A percentile compares a stretch with the other conserved stretches of the same genome.
phyloP scores from a whole-genome alignment of 441 rosid genomes.

The Populus hybrid region DNA sequence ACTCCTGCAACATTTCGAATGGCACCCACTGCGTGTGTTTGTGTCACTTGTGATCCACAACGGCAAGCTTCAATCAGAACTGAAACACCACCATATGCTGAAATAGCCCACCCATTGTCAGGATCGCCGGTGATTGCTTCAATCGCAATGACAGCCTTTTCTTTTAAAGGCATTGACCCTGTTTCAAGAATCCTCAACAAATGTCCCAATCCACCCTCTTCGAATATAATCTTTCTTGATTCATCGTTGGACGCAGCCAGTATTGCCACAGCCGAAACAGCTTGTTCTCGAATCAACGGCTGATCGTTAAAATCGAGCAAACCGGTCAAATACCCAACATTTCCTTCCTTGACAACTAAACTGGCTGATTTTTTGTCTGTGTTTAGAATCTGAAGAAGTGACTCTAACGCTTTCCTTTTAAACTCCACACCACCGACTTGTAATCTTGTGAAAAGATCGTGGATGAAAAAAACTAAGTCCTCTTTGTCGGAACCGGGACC shows the following conservation, averaged over 20 bases:
- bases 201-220: slow-evolving; percentile 73
- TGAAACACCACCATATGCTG: slow-evolving; percentile 62
- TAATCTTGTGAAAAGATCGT: slow-evolving; percentile 68
- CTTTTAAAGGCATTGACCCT: slow-evolving; percentile 50
- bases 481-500: slow-evolving; percentile 49
- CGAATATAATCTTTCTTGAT: slow-evolving; percentile 57
- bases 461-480: slow-evolving; percentile 52
- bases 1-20: slow-evolving; percentile 55
- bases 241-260: slow-evolving; percentile 53
- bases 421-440: slow-evolving; percentile 78
- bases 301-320: slow-evolving; percentile 53
- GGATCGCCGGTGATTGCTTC: slow-evolving; percentile 70
- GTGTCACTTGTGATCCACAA: slow-evolving; percentile 49
- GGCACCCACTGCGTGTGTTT: slow-evolving; percentile 56
- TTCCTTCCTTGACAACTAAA: slow-evolving; percentile 65
- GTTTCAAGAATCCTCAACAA: slow-evolving; percentile 58
- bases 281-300: slow-evolving; percentile 58
- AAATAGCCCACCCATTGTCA: slow-evolving; percentile 70
- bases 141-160: slow-evolving; percentile 59
- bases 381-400: slow-evolving; percentile 56
- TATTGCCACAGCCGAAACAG: slow-evolving; percentile 54
- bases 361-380: slow-evolving; percentile 50
- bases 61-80: slow-evolving; percentile 59
- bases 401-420: slow-evolving; percentile 68
- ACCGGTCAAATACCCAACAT: slow-evolving; percentile 52